Percentiles rank a stretch among this genome's conserved stretches.
phyloP scores from a whole-genome alignment of 192 early-diverging fungal genomes.

The Backusella liffmaniae region DNA sequence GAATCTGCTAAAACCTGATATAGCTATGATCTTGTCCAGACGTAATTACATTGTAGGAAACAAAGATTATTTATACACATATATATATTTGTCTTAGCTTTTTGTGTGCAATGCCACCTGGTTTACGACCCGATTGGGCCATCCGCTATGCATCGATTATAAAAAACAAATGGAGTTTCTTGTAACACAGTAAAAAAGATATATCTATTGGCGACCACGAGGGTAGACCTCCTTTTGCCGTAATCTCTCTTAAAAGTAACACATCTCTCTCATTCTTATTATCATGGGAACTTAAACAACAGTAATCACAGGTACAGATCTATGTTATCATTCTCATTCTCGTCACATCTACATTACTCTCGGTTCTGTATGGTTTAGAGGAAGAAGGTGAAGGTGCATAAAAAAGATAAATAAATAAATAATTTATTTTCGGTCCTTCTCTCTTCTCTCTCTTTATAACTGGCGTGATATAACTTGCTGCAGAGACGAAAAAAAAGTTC shows the following conservation, averaged over 20 bases:
- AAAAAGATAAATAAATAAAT: conserved; percentile 28
- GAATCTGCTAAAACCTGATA: too few relatives aligned
- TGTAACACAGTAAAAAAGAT: conserved; percentile 66
- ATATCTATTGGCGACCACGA: conserved; percentile 66
- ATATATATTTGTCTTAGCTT: conserved; percentile 46
- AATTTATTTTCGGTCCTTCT: background rate
- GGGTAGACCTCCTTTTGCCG: conserved; percentile 73
- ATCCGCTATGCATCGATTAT: conserved; percentile 63
- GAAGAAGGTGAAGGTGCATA: conserved; percentile 35
- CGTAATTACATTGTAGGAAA: conserved; percentile 37
- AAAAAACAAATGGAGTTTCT: conserved; percentile 58
- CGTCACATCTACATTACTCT: conserved; percentile 54
- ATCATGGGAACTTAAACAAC: conserved; percentile 4
- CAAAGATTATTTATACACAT: too few relatives aligned
- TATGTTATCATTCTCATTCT: conserved; percentile 53
- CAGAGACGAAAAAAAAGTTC: background rate
- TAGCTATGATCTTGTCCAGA: conserved; percentile 56
- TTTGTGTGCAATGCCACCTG: conserved; percentile 73
- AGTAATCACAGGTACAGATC: conserved; percentile 19
- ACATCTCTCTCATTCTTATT: background rate
- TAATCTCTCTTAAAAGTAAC: conserved; percentile 59
- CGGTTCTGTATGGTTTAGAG: conserved; percentile 25
- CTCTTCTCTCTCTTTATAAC: background rate
- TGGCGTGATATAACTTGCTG: background rate
- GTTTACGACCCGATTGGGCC: conserved; percentile 65